Base-by-base conservation (phyloP, 768 basidiomycete genomes). In the Lyophyllum shimeji region DNA sequence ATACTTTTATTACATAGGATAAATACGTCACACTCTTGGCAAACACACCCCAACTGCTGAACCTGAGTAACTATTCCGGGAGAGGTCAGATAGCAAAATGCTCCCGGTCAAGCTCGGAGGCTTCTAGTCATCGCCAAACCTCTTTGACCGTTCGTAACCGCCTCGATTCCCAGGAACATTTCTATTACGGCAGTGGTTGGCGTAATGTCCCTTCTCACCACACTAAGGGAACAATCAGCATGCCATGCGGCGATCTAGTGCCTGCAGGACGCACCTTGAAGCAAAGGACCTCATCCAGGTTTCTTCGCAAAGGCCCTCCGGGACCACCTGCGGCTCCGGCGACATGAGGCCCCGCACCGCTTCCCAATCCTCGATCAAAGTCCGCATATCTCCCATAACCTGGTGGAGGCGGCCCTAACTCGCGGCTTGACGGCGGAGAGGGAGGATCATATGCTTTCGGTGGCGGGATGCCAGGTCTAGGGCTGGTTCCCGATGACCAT, bases 171-270 rank as follows among this genome's bases (percentile, higher is more conserved):
- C 94, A 24, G 94, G 94, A 21, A 93, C 88, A 68, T 94, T 95
- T 53, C 90, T 77, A 69, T 95, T 95, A 40, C 88, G 83, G 71
- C 95, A 97, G 63, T 91, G 86, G 68, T 97, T 96, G 18, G 95
- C 95, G 67, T 96, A 96, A 67, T 98, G 96, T 1, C 96, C 96
- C 62, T 89, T 88, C 69, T 93, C 87, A 34, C 92, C 92, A 65
- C 95, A 97, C 87, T 93, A 59, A 5, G 61, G 54, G 48, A 52
- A 54, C 43, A 4, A 61, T 31, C 33, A 54, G 47, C 50, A 50
- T 53, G 25, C 53, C 29, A 34, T 52, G 40, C 23, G 3, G 50
- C 37, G 18, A 45, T 46, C 13, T 33, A 45, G 61, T 43, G 31
- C 23, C 37, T 52, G 45, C 8, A 6, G 50, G 6, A 48, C 78